These are phyloP conservation scores for Fusarium marasasianum DNA, from an alignment of 2,329 filamentous ascomycete species.

Conservation along the genomic window DNA sequence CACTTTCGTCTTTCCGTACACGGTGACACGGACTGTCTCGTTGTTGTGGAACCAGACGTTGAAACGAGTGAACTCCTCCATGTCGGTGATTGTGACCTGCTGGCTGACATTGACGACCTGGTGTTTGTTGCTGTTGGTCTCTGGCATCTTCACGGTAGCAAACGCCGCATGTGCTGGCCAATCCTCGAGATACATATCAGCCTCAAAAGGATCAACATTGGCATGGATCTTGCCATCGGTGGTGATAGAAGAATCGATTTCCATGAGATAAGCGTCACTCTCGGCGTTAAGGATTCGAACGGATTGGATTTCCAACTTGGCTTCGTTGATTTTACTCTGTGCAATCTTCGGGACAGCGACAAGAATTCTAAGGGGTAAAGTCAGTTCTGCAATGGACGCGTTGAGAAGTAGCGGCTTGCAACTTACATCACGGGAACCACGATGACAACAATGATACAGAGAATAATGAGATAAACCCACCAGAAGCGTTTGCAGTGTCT, in stretches of 20 bases:
- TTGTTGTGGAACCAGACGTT: slow-evolving; percentile 63
- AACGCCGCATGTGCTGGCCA: slow-evolving; percentile 58
- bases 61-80: slow-evolving; percentile 62
- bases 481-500: slow-evolving; percentile 66
- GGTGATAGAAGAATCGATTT: slow-evolving; percentile 65
- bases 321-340: slow-evolving; percentile 64
- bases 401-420: neutral
- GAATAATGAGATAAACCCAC: slow-evolving; percentile 67
- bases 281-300: slow-evolving; percentile 60
- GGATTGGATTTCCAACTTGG: slow-evolving; percentile 61
- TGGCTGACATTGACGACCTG: slow-evolving; percentile 64
- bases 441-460: slow-evolving; percentile 61
- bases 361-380: slow-evolving; percentile 56
- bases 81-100: slow-evolving; percentile 56
- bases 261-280: slow-evolving; percentile 57
- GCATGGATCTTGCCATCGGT: slow-evolving; percentile 63
- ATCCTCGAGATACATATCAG: slow-evolving; percentile 65
- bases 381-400: slow-evolving; percentile 5
- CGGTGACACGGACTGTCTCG: slow-evolving; percentile 59
- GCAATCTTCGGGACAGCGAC: slow-evolving; percentile 66
- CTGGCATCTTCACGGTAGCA: slow-evolving; percentile 60
- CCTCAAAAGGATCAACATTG: slow-evolving; percentile 60
- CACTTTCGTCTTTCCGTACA: slow-evolving; percentile 63
- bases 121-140: slow-evolving; percentile 58
- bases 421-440: slow-evolving; percentile 70